These are phyloP conservation scores for Aspergillus haitiensis DNA, from an alignment of 495 filamentous ascomycete species.

Conservation along the genomic window DNA sequence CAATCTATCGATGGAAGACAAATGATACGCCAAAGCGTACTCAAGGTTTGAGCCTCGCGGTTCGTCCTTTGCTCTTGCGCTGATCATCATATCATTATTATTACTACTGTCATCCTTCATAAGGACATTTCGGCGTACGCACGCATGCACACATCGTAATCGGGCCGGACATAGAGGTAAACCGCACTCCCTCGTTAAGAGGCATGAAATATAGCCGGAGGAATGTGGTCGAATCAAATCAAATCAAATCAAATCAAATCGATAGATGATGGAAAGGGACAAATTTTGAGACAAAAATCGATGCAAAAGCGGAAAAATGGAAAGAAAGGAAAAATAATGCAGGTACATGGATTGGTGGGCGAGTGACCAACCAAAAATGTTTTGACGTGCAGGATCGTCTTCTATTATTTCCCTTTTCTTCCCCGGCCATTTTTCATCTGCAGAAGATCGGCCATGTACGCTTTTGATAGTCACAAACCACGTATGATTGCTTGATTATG, in stretches of 20 bases:
- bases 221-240: background rate
- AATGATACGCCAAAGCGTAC: conserved; percentile 1
- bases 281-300: too few relatives aligned
- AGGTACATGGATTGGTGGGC: conserved; percentile 16
- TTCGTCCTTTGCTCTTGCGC: conserved; percentile 6
- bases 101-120: background rate
- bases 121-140: too few relatives aligned
- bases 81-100: conserved; percentile 22
- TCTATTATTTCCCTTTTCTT: conserved; percentile 7
- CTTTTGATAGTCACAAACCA: conserved; percentile 4
- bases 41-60: conserved; percentile 7
- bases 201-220: background rate
- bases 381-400: conserved; percentile 25
- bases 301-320: too few relatives aligned
- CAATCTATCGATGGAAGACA: background rate
- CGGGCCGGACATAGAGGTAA: background rate
- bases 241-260: background rate
- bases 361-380: conserved; percentile 6
- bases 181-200: background rate
- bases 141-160: conserved; percentile 5
- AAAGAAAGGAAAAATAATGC: background rate
- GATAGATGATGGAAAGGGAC: background rate
- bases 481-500: conserved; percentile 15
- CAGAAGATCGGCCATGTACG: conserved; percentile 13
- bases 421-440: conserved; percentile 22